Conservation (phyloP, 176 grass and related monocot genomes). For the Zoysia japonica region DNA sequence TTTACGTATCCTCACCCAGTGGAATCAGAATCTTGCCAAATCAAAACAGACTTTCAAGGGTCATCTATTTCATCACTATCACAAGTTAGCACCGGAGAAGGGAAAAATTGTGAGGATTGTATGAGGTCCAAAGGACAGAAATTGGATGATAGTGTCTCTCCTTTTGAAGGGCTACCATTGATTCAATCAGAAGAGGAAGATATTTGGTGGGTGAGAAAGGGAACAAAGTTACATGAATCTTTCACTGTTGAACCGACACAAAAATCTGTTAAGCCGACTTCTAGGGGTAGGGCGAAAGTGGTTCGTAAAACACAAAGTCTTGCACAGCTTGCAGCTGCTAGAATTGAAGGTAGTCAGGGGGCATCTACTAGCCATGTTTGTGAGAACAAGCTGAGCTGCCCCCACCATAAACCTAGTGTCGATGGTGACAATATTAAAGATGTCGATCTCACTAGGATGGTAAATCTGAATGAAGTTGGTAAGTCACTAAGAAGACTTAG, state of each 20-base stretch:
- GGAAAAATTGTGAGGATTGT: constrained; percentile 84
- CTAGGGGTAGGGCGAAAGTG: constrained; percentile 79
- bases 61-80: constrained; percentile 52
- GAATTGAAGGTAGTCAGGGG: constrained; percentile 93
- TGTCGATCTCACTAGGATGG: constrained; percentile 47
- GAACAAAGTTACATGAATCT: constrained; percentile 59
- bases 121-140: constrained; percentile 71
- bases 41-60: constrained; percentile 62
- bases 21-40: constrained; percentile 53
- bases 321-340: constrained; percentile 82
- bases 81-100: constrained; percentile 67
- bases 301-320: constrained; percentile 92
- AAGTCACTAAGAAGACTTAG: constrained; percentile 80
- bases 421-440: constrained; percentile 75
- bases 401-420: constrained; percentile 73
- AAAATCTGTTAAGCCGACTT: constrained; percentile 69
- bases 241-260: constrained; percentile 69
- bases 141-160: constrained; percentile 55
- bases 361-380: constrained; percentile 99
- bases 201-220: constrained; percentile 96
- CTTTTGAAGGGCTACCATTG: constrained; percentile 60
- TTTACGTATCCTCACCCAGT: constrained; percentile 57
- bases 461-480: constrained; percentile 68
- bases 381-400: constrained; percentile 82
- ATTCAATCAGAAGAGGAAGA: constrained; percentile 85